phyloP scores from a whole-genome alignment of 2,329 filamentous ascomycete species.

The Aspergillus novoparasiticus region DNA sequence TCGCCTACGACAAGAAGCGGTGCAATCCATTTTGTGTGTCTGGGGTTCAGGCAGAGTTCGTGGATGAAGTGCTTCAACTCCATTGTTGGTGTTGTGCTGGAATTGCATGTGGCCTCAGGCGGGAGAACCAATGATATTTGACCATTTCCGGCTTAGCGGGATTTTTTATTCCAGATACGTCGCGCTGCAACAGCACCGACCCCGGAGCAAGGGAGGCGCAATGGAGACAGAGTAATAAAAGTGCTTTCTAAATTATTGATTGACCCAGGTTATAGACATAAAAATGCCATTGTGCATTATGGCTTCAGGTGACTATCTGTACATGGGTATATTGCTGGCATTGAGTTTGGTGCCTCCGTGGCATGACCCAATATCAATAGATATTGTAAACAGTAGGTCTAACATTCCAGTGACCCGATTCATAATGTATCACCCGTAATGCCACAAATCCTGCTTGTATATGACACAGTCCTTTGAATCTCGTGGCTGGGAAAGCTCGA shows the following conservation, averaged over 20 bases:
- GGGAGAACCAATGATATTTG: conserved; percentile 18
- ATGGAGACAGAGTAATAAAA: background rate
- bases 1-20: conserved; percentile 70
- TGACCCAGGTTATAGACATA: background rate
- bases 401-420: background rate
- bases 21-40: conserved; percentile 64
- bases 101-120: conserved; percentile 20
- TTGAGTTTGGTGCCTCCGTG: conserved; percentile 2
- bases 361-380: conserved; percentile 1
- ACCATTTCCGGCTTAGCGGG: conserved; percentile 25
- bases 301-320: conserved; percentile 18
- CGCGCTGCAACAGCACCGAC: background rate
- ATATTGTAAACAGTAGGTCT: conserved; percentile 4
- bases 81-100: conserved; percentile 28
- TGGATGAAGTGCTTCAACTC: conserved; percentile 33
- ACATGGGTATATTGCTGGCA: conserved; percentile 28
- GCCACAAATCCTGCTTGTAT: background rate
- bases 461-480: background rate
- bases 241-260: background rate
- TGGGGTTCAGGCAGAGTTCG: conserved; percentile 55
- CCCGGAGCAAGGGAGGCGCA: background rate
- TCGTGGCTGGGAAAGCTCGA: background rate
- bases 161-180: background rate
- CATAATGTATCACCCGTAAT: background rate
- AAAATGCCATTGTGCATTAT: conserved; percentile 4